Evolutionary conservation across 2,329 filamentous ascomycete genomes (phyloP).

Genomic region (Alternaria ethzedia): DNA sequence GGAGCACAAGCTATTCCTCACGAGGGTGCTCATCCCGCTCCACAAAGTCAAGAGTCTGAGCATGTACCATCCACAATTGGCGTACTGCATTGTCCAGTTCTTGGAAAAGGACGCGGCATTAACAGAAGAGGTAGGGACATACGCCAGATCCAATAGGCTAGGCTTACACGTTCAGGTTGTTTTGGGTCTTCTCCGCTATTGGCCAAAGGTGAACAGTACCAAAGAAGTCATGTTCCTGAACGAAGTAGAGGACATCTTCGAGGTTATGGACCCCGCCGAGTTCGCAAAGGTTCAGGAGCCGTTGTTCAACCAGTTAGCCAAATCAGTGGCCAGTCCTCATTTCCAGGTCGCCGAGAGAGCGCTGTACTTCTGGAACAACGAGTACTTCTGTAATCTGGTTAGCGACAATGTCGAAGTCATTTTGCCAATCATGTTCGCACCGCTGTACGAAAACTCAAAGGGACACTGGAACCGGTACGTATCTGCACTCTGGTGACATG

Average conservation of each 20-base stretch:
- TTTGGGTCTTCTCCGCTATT: constrained; percentile 90
- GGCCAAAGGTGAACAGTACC: constrained; percentile 99
- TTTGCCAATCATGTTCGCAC: constrained; percentile 98
- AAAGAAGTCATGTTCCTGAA: constrained; percentile 99
- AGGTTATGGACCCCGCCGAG: constrained; percentile 98
- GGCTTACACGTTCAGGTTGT: constrained; percentile 70
- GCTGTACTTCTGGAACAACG: constrained; percentile 99
- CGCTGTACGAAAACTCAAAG: constrained; percentile 98
- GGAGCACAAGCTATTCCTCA: constrained; percentile 98
- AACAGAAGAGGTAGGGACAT: constrained; percentile 82
- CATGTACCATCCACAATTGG: constrained; percentile 99
- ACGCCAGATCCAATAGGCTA: constrained; percentile 5
- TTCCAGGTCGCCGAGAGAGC: constrained; percentile 98
- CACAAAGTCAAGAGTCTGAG: constrained; percentile 99
- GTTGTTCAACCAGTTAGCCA: constrained; percentile 94
- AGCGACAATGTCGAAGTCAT: constrained; percentile 99
- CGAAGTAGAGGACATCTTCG: constrained; percentile 98
- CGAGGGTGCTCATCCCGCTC: constrained; percentile 86
- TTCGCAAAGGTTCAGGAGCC: constrained; percentile 99
- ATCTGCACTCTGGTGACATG: background rate
- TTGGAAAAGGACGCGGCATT: constrained; percentile 95
- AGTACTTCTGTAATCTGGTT: constrained; percentile 99
- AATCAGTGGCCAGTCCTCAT: constrained; percentile 96
- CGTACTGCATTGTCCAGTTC: constrained; percentile 99
- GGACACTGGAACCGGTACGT: constrained; percentile 96